Conservation (phyloP, 257 asterid species). For the Cordia subcordata region DNA sequence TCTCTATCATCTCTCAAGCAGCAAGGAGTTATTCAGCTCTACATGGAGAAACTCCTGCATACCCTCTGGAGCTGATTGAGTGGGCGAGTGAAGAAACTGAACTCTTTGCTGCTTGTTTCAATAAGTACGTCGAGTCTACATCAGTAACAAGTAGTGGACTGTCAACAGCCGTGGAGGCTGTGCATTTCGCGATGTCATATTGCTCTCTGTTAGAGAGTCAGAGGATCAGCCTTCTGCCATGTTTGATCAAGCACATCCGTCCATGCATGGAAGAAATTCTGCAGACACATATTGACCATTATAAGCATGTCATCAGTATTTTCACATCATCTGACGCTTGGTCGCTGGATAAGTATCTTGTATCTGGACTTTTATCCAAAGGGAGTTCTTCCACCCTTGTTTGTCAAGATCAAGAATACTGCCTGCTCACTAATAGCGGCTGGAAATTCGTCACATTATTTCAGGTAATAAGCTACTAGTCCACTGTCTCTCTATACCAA, state of each 20-base stretch:
- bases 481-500: too few relatives aligned
- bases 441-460: slow-evolving; percentile 58
- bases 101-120: slow-evolving; percentile 33
- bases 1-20: slow-evolving; percentile 73
- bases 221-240: slow-evolving; percentile 34
- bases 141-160: slow-evolving; percentile 48
- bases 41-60: slow-evolving; percentile 40
- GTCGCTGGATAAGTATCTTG: slow-evolving; percentile 52
- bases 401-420: slow-evolving; percentile 43
- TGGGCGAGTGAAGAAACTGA: slow-evolving; percentile 52
- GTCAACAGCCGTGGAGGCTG: slow-evolving; percentile 37
- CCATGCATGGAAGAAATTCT: slow-evolving; percentile 48
- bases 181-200: slow-evolving; percentile 50
- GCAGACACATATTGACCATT: slow-evolving; percentile 43
- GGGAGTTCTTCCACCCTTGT: slow-evolving; percentile 13
- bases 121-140: slow-evolving; percentile 36
- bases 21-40: slow-evolving; percentile 45
- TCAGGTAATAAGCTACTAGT: too few relatives aligned
- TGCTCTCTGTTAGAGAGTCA: slow-evolving; percentile 63
- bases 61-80: slow-evolving; percentile 33
- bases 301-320: slow-evolving; percentile 51
- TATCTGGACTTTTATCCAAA: slow-evolving; percentile 47
- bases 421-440: slow-evolving; percentile 66
- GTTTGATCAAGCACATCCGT: slow-evolving; percentile 33
- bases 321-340: slow-evolving; percentile 58